Base-by-base conservation (phyloP, 768 basidiomycete genomes). In the Serendipita sp. region DNA sequence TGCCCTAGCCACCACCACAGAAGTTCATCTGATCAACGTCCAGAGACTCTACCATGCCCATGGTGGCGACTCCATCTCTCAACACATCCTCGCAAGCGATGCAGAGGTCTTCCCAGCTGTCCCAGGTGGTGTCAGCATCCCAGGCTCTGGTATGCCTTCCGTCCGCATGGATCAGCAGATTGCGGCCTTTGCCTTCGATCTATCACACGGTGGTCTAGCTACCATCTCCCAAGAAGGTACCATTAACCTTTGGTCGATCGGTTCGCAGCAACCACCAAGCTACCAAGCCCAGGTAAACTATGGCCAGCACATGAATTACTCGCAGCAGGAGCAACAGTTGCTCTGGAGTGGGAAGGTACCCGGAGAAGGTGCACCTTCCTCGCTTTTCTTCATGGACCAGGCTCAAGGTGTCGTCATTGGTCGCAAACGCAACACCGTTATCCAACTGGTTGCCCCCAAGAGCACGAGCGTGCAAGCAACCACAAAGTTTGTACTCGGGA, bases 171-270 rank as follows among this genome's bases (percentile, higher is more conserved):
- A 66, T n/a, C 69, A 91, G 88, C 82, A 84, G 65, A 80, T 92
- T 68, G 83, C 89, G 68, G 85, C 88, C 64, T 89, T 92, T 69
- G 89, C 92, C 68, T 92, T 91, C 69, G 90, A 92, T 69, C 82
- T 86, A 63, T 75, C 81, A 54, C 86, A 88, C 66, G 82, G 83
- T 71, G 86, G 86, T 3, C 76, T 92, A 56, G 89, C 89, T 18
- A 86, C 87, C 32, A 86, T 92, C 66, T 86, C 88, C 16, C 85
- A 85, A 66, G 89, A 92, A 70, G 89, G 88, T 4, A 89, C 84
- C 0, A 75, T 92, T 38, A 88, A 85, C 3, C 79, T 87, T 65
- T 92, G 90, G 90, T 88, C 86, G 68, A 82, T 87, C 68, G 84
- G 83, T 64, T 88, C 91, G 72, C 83, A 81, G 70, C 72, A 84